These are phyloP conservation scores for Thielaviopsis musarum DNA, from an alignment of 2,329 filamentous ascomycete genomes.

Conservation along the genomic window DNA sequence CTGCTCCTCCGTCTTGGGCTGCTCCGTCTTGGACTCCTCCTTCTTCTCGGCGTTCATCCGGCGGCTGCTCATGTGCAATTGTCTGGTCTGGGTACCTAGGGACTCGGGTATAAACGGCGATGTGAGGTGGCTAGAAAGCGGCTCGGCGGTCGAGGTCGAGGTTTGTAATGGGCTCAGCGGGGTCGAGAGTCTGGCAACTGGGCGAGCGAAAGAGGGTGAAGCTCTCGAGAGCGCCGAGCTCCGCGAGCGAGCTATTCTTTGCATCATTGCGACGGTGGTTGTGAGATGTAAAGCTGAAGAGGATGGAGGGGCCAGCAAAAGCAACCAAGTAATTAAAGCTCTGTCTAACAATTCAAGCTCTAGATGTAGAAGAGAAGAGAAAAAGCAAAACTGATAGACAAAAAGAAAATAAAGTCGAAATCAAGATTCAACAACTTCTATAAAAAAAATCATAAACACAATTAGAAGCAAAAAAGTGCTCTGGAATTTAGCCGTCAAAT, in stretches of 20 bases:
- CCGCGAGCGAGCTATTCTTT: slow-evolving; percentile 6
- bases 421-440: neutral
- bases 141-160: slow-evolving; percentile 21
- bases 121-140: slow-evolving; percentile 21
- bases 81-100: slow-evolving; percentile 1
- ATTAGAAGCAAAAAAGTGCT: neutral
- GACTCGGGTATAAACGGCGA: slow-evolving; percentile 20
- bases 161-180: slow-evolving; percentile 29
- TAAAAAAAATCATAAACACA: neutral
- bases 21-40: slow-evolving; percentile 20
- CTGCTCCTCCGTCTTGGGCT: slow-evolving; percentile 12
- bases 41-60: slow-evolving; percentile 1
- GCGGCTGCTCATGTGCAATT: slow-evolving; percentile 19
- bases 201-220: slow-evolving; percentile 16
- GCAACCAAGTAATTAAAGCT: neutral
- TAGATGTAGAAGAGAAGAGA: neutral
- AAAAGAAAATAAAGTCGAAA: neutral
- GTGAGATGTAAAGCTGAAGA: neutral
- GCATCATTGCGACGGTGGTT: neutral
- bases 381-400: slow-evolving; percentile 2
- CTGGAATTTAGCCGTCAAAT: neutral
- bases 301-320: neutral
- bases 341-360: neutral
- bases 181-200: slow-evolving; percentile 29
- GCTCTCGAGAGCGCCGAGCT: slow-evolving; percentile 7